Conservation (phyloP, 2,329 filamentous ascomycete genomes). For the Rasamsonia emersonii region DNA sequence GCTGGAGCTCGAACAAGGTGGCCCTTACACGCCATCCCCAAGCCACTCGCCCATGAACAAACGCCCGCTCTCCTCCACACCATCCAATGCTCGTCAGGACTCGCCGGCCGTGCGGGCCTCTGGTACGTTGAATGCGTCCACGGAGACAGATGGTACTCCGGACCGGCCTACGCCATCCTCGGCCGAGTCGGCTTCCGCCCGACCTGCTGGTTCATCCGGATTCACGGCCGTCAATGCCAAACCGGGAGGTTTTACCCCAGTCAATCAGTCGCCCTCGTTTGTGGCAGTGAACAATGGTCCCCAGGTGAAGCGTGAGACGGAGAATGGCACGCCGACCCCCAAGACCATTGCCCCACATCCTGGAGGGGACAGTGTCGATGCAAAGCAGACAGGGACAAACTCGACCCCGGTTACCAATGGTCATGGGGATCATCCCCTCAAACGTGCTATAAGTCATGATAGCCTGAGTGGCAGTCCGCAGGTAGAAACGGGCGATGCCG, state of each 20-base stretch:
- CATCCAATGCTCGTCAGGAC: constrained; percentile 46
- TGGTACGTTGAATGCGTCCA: constrained; percentile 47
- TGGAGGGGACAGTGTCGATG: constrained; percentile 5
- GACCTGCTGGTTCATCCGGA: constrained; percentile 37
- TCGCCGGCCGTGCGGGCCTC: constrained; percentile 59
- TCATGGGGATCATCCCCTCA: constrained; percentile 52
- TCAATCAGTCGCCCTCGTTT: constrained; percentile 45
- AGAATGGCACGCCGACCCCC: constrained; percentile 50
- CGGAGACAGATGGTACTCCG: constrained; percentile 26
- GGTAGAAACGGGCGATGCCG: constrained; percentile 44
- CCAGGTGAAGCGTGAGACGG: constrained; percentile 43
- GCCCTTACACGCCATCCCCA: constrained; percentile 74
- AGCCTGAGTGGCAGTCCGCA: constrained; percentile 35
- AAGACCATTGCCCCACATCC: constrained; percentile 56
- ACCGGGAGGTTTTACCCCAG: constrained; percentile 48
- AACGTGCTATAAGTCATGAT: constrained; percentile 64
- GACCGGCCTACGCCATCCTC: constrained; percentile 27
- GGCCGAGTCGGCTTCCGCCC: constrained; percentile 31
- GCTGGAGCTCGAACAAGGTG: constrained; percentile 85
- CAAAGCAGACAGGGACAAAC: constrained; percentile 26
- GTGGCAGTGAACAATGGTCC: constrained; percentile 32
- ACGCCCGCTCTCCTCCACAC: constrained; percentile 31
- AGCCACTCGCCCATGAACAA: constrained; percentile 63
- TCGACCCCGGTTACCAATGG: constrained; percentile 47
- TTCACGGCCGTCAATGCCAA: constrained; percentile 65